Base-by-base conservation (phyloP, 768 basidiomycete genomes). In the Dioszegia hungarica region DNA sequence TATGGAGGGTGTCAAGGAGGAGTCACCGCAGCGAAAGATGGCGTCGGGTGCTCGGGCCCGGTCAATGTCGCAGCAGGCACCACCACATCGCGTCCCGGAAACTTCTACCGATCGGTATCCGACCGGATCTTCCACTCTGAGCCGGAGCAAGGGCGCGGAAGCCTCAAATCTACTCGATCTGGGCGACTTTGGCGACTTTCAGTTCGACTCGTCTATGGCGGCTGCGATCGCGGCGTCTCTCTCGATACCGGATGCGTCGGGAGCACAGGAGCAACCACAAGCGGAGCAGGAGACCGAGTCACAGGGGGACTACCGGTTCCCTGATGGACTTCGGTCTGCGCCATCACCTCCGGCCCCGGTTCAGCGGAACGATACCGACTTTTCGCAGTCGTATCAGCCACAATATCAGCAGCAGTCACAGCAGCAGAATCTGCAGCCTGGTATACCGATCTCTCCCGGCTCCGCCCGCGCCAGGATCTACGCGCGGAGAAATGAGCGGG, bases 1-100 rank as follows among this genome's bases (percentile, higher is more conserved):
- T 63, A 53, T 60, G 33, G 74, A 77, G 27, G 64, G 60, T 27
- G 84, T 84, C 45, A 82, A 82, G 59, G 83, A 82, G 48, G 70
- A 62, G 40, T 48, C 55, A 53, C 57, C 56, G 24, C 25, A 37
- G 29, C n/a, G 22, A 50, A 56, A 43, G 36, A 37, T 36, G 19
- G 24, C 46, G 19, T 10, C 44, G 44, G 25, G 57, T 27, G 37
- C 34, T 36, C 44, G 43, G 8, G n/a, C 44, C 8, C 31, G 43
- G 20, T 37, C 57, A 17, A 33, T 49, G 22, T 57, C 56, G 17
- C 56, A 57, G 15, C 45, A 48, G 22, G 37, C 11, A 5, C 12
- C 29, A 22, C 46, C 56, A 34, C 36, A 37, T 14, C 36, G 44
- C 17, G 20, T 29, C 5, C 44, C 34, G 6, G 38, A 44, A 14